phyloP scores from a whole-genome alignment of 345 rosid species.

The Pistacia atlantica region DNA sequence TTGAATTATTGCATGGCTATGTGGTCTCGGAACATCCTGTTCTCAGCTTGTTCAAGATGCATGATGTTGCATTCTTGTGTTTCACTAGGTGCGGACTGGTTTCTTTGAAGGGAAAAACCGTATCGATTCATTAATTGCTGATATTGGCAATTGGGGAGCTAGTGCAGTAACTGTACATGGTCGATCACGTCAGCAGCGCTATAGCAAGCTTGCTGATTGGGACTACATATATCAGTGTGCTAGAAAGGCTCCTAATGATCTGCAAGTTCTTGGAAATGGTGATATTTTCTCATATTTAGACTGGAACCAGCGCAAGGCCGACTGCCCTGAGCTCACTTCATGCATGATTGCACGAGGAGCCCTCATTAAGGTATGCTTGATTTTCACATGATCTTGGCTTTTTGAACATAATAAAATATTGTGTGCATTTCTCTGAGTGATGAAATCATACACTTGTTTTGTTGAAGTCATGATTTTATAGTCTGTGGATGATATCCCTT shows the following conservation, averaged over 20 bases:
- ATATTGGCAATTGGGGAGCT: constrained; percentile 84
- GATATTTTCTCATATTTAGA: constrained; percentile 79
- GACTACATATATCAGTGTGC: constrained; percentile 78
- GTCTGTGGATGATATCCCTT: constrained; percentile 5
- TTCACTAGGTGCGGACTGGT: constrained; percentile 78
- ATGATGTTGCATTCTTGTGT: constrained; percentile 11
- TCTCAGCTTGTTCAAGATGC: not conserved
- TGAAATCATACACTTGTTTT: not conserved
- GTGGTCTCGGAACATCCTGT: not conserved
- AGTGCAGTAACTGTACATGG: constrained; percentile 90
- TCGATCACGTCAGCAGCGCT: constrained; percentile 90
- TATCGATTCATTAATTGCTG: constrained; percentile 73
- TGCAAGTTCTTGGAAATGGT: constrained; percentile 88
- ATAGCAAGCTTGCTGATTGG: constrained; percentile 94
- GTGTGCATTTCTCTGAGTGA: not conserved
- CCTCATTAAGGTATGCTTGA: constrained; percentile 61
- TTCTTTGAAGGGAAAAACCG: constrained; percentile 82
- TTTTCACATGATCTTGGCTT: not conserved
- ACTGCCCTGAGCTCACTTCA: constrained; percentile 76
- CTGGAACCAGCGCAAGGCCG: constrained; percentile 77
- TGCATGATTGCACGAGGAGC: constrained; percentile 98
- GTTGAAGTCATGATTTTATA: constrained; percentile 9
- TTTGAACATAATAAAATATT: not conserved
- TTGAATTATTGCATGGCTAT: not conserved
- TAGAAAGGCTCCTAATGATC: constrained; percentile 53